A percentile compares a stretch with the other conserved stretches of the same genome.
phyloP scores from a whole-genome alignment of 331 rosid genomes.

The Rhamnella rubrinervis region DNA sequence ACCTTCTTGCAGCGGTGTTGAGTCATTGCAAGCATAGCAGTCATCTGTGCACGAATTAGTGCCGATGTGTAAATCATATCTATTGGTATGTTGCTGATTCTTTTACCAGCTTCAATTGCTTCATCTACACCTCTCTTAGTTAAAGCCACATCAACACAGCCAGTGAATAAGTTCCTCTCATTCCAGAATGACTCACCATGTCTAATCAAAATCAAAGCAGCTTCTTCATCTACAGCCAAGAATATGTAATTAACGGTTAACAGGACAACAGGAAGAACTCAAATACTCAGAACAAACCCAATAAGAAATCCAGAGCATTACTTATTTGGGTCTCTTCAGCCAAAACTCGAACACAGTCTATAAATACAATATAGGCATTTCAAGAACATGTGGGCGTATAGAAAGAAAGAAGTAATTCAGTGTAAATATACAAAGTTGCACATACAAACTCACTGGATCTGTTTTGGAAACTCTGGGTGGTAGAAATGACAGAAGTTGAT shows the following conservation, averaged over 20 bases:
- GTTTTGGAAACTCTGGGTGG: constrained; percentile 12
- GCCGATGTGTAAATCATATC: constrained; percentile 31
- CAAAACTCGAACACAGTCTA: too few relatives aligned
- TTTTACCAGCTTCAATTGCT: constrained; percentile 38
- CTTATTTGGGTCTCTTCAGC: too few relatives aligned
- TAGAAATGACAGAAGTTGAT: constrained; percentile 30
- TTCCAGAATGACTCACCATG: constrained; percentile 36
- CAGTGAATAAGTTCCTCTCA: constrained; percentile 38
- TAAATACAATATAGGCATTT: background rate
- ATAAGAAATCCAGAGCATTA: too few relatives aligned
- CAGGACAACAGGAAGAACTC: background rate
- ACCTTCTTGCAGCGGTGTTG: constrained; percentile 32
- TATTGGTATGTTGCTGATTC: constrained; percentile 33
- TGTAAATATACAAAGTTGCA: background rate
- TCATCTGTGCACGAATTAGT: constrained; percentile 37
- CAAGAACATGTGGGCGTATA: background rate
- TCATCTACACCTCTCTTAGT: constrained; percentile 33
- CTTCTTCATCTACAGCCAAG: constrained; percentile 22
- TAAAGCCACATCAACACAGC: constrained; percentile 31
- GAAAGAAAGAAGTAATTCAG: background rate
- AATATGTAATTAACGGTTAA: background rate
- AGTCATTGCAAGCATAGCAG: constrained; percentile 33
- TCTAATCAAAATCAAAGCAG: constrained; percentile 28
- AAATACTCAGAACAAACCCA: too few relatives aligned
- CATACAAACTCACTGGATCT: constrained; percentile 22